Evolutionary conservation across 257 asterid genomes (phyloP).

Genomic region (Apocynum venetum): DNA sequence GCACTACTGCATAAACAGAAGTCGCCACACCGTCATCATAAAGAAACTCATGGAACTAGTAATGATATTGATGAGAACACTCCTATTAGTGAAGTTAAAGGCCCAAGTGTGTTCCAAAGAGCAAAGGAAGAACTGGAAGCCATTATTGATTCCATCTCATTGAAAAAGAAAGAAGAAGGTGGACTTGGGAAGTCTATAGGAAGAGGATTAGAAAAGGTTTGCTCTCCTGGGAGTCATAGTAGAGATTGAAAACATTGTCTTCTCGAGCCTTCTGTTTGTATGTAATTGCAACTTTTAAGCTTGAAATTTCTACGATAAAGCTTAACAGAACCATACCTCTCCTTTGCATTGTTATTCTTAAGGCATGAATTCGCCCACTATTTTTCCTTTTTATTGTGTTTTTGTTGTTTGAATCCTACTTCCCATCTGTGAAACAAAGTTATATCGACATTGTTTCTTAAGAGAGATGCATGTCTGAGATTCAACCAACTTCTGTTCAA

Average conservation of each 20-base stretch:
- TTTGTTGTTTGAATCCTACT: background rate
- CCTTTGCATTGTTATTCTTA: background rate
- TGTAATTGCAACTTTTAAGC: background rate
- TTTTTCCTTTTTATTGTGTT: background rate
- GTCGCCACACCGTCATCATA: conserved; percentile 34
- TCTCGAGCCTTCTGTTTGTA: background rate
- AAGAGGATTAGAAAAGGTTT: conserved; percentile 29
- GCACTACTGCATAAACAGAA: conserved; percentile 25
- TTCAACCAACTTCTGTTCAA: no score
- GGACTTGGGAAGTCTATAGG: conserved; percentile 28
- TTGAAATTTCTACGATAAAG: background rate
- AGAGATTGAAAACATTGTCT: conserved; percentile 14
- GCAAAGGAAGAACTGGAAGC: conserved; percentile 94
- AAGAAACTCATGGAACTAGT: conserved; percentile 78
- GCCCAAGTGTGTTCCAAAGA: conserved; percentile 69
- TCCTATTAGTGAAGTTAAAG: conserved; percentile 49
- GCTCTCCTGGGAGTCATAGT: conserved; percentile 16
- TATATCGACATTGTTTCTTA: background rate
- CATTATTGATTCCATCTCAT: conserved; percentile 42
- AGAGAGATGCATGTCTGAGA: no score
- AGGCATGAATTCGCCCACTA: background rate
- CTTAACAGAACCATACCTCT: background rate
- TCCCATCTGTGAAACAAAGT: background rate
- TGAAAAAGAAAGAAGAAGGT: conserved; percentile 31
- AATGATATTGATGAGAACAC: conserved; percentile 55